Base-by-base conservation (phyloP, 2,329 filamentous ascomycete genomes). In the Trichoderma atroviride region DNA sequence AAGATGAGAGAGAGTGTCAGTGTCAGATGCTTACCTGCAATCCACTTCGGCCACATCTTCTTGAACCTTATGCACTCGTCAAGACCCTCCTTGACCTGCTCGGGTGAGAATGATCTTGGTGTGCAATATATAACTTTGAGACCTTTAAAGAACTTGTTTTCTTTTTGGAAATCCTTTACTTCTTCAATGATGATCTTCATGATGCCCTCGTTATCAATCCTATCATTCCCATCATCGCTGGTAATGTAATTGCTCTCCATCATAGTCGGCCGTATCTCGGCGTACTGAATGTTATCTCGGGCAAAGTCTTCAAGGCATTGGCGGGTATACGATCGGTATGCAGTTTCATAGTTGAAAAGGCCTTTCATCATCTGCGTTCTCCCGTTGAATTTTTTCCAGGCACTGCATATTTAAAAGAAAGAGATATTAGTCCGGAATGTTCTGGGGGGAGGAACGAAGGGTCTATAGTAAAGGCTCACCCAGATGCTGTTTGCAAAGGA, bases 41-140 rank as follows among this genome's bases (percentile, higher is more conserved):
- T 89, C 71, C 90, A 85, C 16, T 86, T 71, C 0, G 83, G 85
- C 76, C 85, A 91, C 14, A 80, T 73, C 66, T 78, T 71, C 77
- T 91, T 91, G 72, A 92, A 84, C 9, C 80, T 74, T 19, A 91
- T 81, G 74, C 90, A 92, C 74, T 92, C 87, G 14, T 83, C 76
- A 35, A 92, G 83, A 2, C 89, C 86, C 0, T 73, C 74, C 58
- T 80, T 75, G 69, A 92, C 87, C 60, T 81, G 75, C 0, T 76
- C 64, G 4, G 79, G 81, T 0, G 79, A 73, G 60, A 91, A 90
- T 0, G 87, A 89, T 6, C 90, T 82, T 0, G 90, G 90, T 1
- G 89, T 89, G 77, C 90, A 91, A 77, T 92, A 92, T 43, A 92
- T 90, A 71, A 92, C 86, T 78, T 91, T 92, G 71, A 92, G 81